Evolutionary conservation across 2,329 filamentous ascomycete species (phyloP).

Genomic region (Cladobotryum protrusum): DNA sequence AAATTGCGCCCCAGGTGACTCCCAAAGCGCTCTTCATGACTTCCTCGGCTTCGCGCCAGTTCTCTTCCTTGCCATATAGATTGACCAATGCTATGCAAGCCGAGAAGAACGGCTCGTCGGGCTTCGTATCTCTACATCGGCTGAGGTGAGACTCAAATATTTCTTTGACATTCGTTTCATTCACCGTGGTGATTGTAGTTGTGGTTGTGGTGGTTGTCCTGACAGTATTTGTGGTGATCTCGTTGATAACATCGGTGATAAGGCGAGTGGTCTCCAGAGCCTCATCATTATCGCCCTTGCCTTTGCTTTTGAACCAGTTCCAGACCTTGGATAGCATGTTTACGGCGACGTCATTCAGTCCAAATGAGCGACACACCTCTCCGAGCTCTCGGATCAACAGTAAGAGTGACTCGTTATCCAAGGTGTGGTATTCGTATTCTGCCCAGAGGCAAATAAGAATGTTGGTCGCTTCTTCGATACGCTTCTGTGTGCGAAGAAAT

Average conservation of each 20-base stretch:
- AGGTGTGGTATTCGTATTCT: slow-evolving; percentile 10
- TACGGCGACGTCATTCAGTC: slow-evolving; percentile 28
- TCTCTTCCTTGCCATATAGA: slow-evolving; percentile 23
- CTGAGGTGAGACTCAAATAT: slow-evolving; percentile 30
- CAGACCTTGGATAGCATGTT: slow-evolving; percentile 32
- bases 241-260: slow-evolving; percentile 34
- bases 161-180: slow-evolving; percentile 25
- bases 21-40: slow-evolving; percentile 30
- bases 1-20: slow-evolving; percentile 32
- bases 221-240: slow-evolving; percentile 17
- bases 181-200: slow-evolving; percentile 7
- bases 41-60: slow-evolving; percentile 31
- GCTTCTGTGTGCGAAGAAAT: slow-evolving; percentile 27
- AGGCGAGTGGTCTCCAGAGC: slow-evolving; percentile 27
- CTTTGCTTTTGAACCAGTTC: slow-evolving; percentile 36
- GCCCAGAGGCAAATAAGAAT: slow-evolving; percentile 36
- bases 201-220: slow-evolving; percentile 23
- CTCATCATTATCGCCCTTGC: slow-evolving; percentile 27
- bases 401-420: neutral
- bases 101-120: slow-evolving; percentile 29
- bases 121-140: slow-evolving; percentile 28
- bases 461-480: slow-evolving; percentile 30
- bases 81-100: slow-evolving; percentile 29
- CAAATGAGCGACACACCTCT: slow-evolving; percentile 18
- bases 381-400: too few relatives aligned